Base-by-base conservation (phyloP, 2,329 filamentous ascomycete species). In the Calonectria hongkongensis region DNA sequence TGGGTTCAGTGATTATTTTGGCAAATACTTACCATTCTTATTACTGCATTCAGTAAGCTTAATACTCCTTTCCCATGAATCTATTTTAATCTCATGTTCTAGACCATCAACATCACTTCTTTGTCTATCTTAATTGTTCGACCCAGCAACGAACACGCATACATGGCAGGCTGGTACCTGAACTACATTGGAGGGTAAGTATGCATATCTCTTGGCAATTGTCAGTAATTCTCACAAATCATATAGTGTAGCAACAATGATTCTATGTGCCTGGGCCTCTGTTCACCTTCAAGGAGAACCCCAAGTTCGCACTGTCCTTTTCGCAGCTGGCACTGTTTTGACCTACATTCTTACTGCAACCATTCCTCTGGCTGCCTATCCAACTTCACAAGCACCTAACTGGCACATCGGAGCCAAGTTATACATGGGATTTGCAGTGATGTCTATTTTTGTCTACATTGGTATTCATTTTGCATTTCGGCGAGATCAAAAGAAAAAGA, bases 131-230 rank as follows among this genome's bases (percentile, higher is more conserved):
- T 73, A 5, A 62, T 71, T 39, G 72, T 68, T 10, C 58, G 68
- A 10, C 71, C 64, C 4, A 8, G 47, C 36, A 73, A 73, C 9
- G 43, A 71, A 28, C 43, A 54, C 12, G 6, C 63, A 4, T 67
- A 73, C 43, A 71, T 73, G 68, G 71, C 71, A 3, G 68, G 71
- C 2, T 71, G 64, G 54, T 73, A 73, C 9, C 56, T 73, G 64
- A 73, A 73, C 21, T 73, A 73, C 4, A 51, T 66, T 4, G 71
- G 71, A 65, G 71, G 48, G 71, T 73, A 16, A 51, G 71, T 68
- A 18, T 13, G 8, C 12, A 3, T n/a, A 18, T 28, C 13, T 41
- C 5, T 13, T 45, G 8, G 16, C 21, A 16, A 10, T 39, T 18
- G 15, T 30, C 4, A 56, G 15, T 0, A 33, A 28, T 9, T 43